phyloP scores from a whole-genome alignment of 345 rosid genomes.

The Salix exigua region DNA sequence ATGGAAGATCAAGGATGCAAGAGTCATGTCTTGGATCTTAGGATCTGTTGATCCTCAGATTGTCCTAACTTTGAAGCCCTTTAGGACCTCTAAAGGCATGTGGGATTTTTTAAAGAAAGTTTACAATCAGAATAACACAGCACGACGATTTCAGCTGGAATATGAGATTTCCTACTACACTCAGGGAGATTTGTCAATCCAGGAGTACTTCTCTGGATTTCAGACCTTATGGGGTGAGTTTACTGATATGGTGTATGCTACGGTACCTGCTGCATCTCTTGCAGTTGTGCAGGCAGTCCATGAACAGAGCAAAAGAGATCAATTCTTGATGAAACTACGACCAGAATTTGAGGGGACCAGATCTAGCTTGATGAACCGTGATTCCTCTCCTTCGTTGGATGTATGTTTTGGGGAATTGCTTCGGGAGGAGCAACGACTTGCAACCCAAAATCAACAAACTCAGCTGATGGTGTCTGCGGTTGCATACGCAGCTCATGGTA shows the following conservation, averaged over 20 bases:
- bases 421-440: neutral
- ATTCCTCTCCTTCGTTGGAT: conserved; percentile 3
- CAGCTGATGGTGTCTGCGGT: neutral
- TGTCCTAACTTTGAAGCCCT: neutral
- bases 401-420: neutral
- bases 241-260: neutral
- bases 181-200: neutral
- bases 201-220: conserved; percentile 15
- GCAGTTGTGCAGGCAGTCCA: neutral
- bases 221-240: neutral
- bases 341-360: neutral
- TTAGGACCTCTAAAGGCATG: neutral
- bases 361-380: neutral
- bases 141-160: neutral
- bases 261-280: neutral
- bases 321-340: conserved; percentile 17
- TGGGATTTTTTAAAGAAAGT: conserved; percentile 7
- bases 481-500: neutral
- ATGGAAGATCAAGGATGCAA: conserved; percentile 6
- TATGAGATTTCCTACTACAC: neutral
- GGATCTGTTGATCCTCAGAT: neutral
- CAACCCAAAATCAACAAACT: neutral
- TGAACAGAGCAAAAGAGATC: conserved; percentile 3
- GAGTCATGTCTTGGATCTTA: conserved; percentile 1
- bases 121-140: neutral